Base-by-base conservation (phyloP, 257 asterid species). In the Voacanga thouarsii region DNA sequence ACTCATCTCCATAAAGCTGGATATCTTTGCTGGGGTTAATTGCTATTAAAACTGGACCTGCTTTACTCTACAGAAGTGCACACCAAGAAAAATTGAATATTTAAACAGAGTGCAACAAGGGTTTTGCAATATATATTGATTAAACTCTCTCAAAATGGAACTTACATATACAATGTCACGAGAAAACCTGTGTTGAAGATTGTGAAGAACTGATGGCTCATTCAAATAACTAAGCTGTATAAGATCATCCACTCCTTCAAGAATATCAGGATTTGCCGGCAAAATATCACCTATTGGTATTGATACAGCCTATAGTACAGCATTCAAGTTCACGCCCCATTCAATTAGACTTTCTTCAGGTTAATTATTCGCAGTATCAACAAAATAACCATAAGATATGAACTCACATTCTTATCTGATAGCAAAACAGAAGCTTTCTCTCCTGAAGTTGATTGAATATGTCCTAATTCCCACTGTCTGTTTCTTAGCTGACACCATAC, bases 161-260 rank as follows among this genome's bases (percentile, higher is more conserved):
- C 97, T 77, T 82, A 96, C 99, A 83, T 96, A 96, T 90, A 92
- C 84, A 53, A 73, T 85, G 85, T 89, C 95, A 72, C 72, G 91
- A 23, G 87, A 84, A 84, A 87, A 93, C 87, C 98, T 89, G 78
- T 67, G 75, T 41, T 89, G 91, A 83, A 96, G 87, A 83, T 90
- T 96, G 89, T 96, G 92, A 82, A 96, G 91, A 85, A 96, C 90
- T 69, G 99, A 96, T 78, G 98, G 97, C 87, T 92, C 97, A 10
- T 96, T 96, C 85, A 93, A 82, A 89, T 89, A 90, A 85, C 93
- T 88, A 75, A 96, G 98, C 51, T 93, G 94, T 80, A 86, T 83
- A 84, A 96, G 97, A 89, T 96, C 95, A 82, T 93, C 97, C 56
- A 93, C 98, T 41, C 91, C 97, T 82, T 89, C 92, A 26, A 96